Base-by-base conservation (phyloP, 345 rosid species). In the Murraya paniculata region DNA sequence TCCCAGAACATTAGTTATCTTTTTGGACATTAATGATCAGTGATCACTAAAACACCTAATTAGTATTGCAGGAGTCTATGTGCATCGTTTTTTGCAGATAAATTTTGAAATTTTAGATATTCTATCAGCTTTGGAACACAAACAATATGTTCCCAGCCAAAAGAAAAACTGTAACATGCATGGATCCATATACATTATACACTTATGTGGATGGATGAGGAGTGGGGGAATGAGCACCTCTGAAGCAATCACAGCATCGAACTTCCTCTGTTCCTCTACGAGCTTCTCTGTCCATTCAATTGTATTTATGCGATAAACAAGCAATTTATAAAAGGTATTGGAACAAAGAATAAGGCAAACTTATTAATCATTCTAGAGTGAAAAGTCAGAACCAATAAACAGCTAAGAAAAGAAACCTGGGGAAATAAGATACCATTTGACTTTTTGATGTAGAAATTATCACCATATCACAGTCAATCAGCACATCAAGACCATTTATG, bases 221-320 rank as follows among this genome's bases (percentile, higher is more conserved):
- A 53, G 8, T 45, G 33, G 73, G 71, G 30, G 66, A 76, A 81
- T 45, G 68, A 68, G 58, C 60, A 93, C 98, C 97, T 95, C 98
- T 71, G 91, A 79, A 79, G 98, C 79, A 81, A 95, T 88, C 83
- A 92, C 98, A 75, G 89, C 97, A 70, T 95, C 99, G 77, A 91
- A 95, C 80, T 77, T 86, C 88, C 85, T 83, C 76, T 91, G 90
- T 68, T 95, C 98, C 66, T 93, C 96, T 73, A 88, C 93, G 36
- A 95, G 91, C 83, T 84, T 91, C 73, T 93, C 97, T 95, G 94
- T 55, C 4, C 79, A 85, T 64, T 7, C 76, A 74, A 73, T 73
- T 77, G 35, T n/a, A 75, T 35, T 64, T 27, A 55, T 25, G 45
- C 35, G 58, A 69, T 16, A n/a, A 41, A 28, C 31, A 68, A 45